Base-by-base conservation (phyloP, 805 yeast genomes). In the Nakazawaea laoshanensis region DNA sequence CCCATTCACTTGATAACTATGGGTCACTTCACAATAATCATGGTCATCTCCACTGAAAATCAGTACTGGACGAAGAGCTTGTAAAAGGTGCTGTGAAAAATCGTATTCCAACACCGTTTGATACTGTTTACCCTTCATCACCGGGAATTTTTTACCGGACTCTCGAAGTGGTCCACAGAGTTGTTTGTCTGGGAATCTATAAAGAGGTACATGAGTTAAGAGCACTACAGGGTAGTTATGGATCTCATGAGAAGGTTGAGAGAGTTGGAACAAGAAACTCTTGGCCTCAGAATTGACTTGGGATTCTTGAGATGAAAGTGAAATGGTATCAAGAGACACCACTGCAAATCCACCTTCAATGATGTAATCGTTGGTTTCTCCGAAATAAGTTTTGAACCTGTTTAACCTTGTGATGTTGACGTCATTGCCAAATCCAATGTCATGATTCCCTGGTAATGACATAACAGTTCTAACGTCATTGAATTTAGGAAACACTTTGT, bases 1-100 rank as follows among this genome's bases (percentile, higher is more conserved):
- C 10, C 38, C 33, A 11, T 29, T 18, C 9, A 22, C 28, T 24
- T 38, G 58, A 49, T 8, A 40, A 8, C 47, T 43, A 50, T 88
- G 96, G 10, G 57, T 57, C 13, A 80, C 68, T 42, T 80, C 84
- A 53, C 99, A 92, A 45, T 85, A 87, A 53, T 92, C 98, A 58
- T 92, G 99, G 52, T 92, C 98, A 53, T 92, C 99, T 1, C 98
- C 99, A 5, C 94, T 75, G 48, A 87, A 84, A 4, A 83, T 65
- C 8, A 77, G 53, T 11, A 63, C 63, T 0, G 99, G 99, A 29
- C 67, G 57, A 1, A 89, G 52, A 7, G 55, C 59, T 5, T 63
- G 46, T 28, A 92, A 55, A 4, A 92, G 64, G 14, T 71, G 66
- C 25, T 72, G 65, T 0, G 89, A 62, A 4, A 80, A 47, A 2